Evolutionary conservation across 202 grass and related monocot species (phyloP), one percentile per base, ranked within the genome.

Genomic region (Brachypodium distachyon): DNA sequence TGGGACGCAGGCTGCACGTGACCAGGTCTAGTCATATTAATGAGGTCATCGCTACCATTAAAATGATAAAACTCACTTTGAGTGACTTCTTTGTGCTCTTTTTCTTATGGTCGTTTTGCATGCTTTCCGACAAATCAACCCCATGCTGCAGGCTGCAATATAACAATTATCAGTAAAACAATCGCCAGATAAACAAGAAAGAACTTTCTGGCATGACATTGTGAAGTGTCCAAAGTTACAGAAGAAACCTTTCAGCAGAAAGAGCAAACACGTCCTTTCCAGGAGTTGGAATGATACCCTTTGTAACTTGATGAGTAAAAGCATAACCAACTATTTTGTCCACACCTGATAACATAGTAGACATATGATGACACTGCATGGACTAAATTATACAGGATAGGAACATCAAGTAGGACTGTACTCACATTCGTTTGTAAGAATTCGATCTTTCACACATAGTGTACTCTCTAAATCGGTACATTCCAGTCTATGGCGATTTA

Each of bases 311-410:
- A 90, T 92, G 74, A 67, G 91, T 87, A 50, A 95, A 86, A 80
- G 91, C 87, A 81, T 95, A 98, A 79, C 96, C 96, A 71, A 98
- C 80, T 73, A 98, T 84, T 86, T 98, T 98, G 78, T 98, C 96
- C 25, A 98, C 96, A 81, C 89, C 96, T 98, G 78, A 84, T 85
- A 81, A 83, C 57, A 44, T 21, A 67, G 22, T 19, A 70, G 39
- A 48, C 5, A 46, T 57, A 49, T 63, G 12, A 67, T 73, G 21
- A n/a, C n/a, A n/a, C 21, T 67, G 59, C 33, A 63, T 21, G 57
- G 38, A 85, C 51, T 19, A 47, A 49, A 36, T 65, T 65, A 67
- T 38, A 64, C 10, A 70, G 29, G 13, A 49, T 46, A 67, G 44
- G 23, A 74, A 38, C 5, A 83, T 33, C 87, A 38, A 51, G 7